Percentiles rank a stretch among this genome's conserved stretches.
Conservation (phyloP, 208 protist genomes). For the Acanthamoeba sp. region DNA sequence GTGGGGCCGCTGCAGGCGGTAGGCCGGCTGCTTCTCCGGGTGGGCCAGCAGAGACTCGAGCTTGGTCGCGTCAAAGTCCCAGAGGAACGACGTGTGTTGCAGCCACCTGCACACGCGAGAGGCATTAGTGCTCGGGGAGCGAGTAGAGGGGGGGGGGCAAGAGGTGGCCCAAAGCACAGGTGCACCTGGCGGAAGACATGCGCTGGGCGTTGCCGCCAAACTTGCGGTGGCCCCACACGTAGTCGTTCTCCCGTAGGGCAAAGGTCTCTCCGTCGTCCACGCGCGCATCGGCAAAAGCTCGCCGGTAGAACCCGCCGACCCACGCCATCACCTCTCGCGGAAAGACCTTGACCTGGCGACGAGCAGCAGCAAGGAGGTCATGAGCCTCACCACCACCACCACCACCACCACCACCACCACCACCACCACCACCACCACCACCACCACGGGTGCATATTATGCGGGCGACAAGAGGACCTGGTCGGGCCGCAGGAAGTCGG, state of each 20-base stretch:
- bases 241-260: constrained; percentile 47
- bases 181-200: background rate
- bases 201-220: constrained; percentile 53
- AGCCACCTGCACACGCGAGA: constrained; percentile 4
- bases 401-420: no score
- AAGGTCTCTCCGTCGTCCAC: background rate
- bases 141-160: background rate
- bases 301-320: background rate
- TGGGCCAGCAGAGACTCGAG: background rate
- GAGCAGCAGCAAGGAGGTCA: background rate
- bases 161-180: background rate
- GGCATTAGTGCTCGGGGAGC: background rate
- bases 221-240: background rate
- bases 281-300: background rate
- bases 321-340: constrained; percentile 56
- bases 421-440: no score
- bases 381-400: no score
- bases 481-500: constrained; percentile 19
- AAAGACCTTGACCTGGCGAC: background rate
- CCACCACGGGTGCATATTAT: no score
- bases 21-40: constrained; percentile 47
- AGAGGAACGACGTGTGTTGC: constrained; percentile 60
- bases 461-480: background rate
- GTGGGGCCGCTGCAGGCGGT: constrained; percentile 4
- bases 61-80: constrained; percentile 35